Conservation (phyloP, 2,329 filamentous ascomycete species). For the Aspergillus hortae region DNA sequence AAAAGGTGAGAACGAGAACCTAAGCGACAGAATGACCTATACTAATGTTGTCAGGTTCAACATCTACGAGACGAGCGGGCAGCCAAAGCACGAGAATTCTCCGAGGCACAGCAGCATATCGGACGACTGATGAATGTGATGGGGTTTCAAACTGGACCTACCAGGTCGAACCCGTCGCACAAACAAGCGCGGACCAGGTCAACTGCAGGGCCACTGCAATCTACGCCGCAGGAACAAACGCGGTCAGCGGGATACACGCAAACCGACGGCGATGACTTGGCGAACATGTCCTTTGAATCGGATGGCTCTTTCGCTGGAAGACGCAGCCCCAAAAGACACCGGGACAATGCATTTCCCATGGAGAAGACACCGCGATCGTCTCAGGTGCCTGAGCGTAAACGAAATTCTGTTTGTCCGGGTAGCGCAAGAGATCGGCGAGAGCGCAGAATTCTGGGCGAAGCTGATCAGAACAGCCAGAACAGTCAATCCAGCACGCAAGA, state of each 20-base stretch:
- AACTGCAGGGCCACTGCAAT: slow-evolving; percentile 8
- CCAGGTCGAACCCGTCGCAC: slow-evolving; percentile 11
- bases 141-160: slow-evolving; percentile 28
- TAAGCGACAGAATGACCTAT: neutral
- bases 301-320: slow-evolving; percentile 14
- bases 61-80: slow-evolving; percentile 33
- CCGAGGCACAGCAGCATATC: slow-evolving; percentile 38
- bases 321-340: slow-evolving; percentile 28
- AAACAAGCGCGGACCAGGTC: slow-evolving; percentile 18
- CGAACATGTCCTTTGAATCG: slow-evolving; percentile 19
- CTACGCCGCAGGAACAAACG: slow-evolving; percentile 13
- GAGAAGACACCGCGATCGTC: slow-evolving; percentile 9
- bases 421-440: slow-evolving; percentile 6
- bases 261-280: slow-evolving; percentile 8
- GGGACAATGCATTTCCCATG: slow-evolving; percentile 17
- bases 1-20: slow-evolving; percentile 23
- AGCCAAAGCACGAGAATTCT: slow-evolving; percentile 37
- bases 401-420: slow-evolving; percentile 7
- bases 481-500: slow-evolving; percentile 13
- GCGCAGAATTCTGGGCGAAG: slow-evolving; percentile 22
- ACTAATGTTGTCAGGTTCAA: slow-evolving; percentile 24
- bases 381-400: slow-evolving; percentile 2
- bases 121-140: slow-evolving; percentile 37
- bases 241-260: slow-evolving; percentile 15
- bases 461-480: slow-evolving; percentile 24